Evolutionary conservation across 768 basidiomycete species (phyloP), one percentile per base, ranked within the genome.

Genomic region (Xerocomellus amylosporus): DNA sequence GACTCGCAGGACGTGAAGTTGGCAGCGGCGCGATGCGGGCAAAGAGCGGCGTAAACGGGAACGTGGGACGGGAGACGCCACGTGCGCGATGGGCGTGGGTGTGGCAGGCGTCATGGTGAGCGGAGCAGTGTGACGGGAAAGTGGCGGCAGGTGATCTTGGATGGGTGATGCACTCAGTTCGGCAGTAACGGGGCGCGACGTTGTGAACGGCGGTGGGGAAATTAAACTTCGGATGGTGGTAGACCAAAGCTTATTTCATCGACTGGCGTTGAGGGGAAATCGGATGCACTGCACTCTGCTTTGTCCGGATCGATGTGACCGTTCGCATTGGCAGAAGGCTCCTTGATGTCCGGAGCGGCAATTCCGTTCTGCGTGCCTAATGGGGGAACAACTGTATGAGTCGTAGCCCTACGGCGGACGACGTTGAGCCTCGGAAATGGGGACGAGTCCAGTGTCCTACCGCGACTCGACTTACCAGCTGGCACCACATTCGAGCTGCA

Each of bases 401-500:
- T 54, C 9, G 59, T 55, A 12, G 60, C 56, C 17, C 53, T 58
- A 20, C 54, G 63, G 0, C 77, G 74, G 3, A 74, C 73, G 54
- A 73, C 72, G n/a, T n/a, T n/a, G n/a, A n/a, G n/a, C n/a, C n/a
- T n/a, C n/a, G n/a, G n/a, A n/a, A n/a, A n/a, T n/a, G n/a, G n/a
- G n/a, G n/a, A n/a, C n/a, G n/a, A n/a, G n/a, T n/a, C n/a, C n/a
- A n/a, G n/a, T n/a, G n/a, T n/a, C n/a, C n/a, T n/a, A n/a, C n/a
- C n/a, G n/a, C n/a, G n/a, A n/a, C 26, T 28, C 26, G 36, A 73
- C 79, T 61, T 41, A 83, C 85, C 67, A 77, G 73, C 28, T 74
- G 71, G 70, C 98, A 98, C 93, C 94, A 98, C 65, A 73, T 80
- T 53, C 76, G 74, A 2, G 94, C 90, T 8, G 75, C 75, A 0